phyloP scores from a whole-genome alignment of 2,329 filamentous ascomycete species.

The Pestalotiopsis sp. region DNA sequence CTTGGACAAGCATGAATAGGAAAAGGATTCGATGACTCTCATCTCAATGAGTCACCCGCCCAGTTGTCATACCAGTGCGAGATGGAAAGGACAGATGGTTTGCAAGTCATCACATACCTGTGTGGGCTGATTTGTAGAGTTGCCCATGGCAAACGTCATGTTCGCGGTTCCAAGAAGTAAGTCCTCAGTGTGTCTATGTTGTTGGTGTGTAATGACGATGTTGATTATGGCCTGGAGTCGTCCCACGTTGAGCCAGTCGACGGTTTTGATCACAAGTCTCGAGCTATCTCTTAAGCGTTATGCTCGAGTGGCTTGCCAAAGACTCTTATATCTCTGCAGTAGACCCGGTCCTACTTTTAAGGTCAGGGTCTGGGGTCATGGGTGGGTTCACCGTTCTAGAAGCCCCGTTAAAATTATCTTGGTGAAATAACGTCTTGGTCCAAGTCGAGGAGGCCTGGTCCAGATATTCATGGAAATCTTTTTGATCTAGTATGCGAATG shows the following conservation, averaged over 20 bases:
- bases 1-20: too few relatives aligned
- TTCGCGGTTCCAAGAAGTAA: background rate
- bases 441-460: background rate
- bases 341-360: background rate
- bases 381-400: background rate
- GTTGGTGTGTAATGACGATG: background rate
- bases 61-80: background rate
- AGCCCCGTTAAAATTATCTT: background rate
- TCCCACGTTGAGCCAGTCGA: background rate
- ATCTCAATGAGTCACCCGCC: background rate
- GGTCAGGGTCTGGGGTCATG: background rate
- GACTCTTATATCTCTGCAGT: background rate
- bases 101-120: background rate
- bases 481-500: background rate
- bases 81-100: background rate
- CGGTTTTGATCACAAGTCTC: background rate
- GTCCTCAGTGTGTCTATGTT: background rate
- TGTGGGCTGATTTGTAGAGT: background rate
- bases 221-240: background rate
- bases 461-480: background rate
- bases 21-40: background rate
- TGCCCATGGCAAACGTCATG: conserved; percentile 2
- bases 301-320: background rate
- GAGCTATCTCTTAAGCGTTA: background rate
- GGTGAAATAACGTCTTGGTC: background rate